Percentiles rank a stretch among this genome's conserved stretches.
Conservation (phyloP, 805 yeast species). For the Alloascoidea hylecoeti region DNA sequence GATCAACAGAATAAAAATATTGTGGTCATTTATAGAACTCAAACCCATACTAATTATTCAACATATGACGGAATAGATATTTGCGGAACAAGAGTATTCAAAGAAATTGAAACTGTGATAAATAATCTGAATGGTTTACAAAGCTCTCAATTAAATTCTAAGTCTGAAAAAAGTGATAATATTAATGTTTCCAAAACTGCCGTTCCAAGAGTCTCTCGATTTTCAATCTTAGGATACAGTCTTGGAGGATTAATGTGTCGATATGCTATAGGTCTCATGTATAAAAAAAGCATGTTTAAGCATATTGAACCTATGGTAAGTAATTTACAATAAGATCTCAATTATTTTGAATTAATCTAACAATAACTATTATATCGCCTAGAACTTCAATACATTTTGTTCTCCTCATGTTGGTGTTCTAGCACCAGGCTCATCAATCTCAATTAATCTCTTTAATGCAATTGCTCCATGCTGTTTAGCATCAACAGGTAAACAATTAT, state of each 20-base stretch:
- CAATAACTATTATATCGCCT: not conserved
- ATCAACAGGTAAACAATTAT: slow-evolving; percentile 62
- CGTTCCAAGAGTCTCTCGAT: slow-evolving; percentile 42
- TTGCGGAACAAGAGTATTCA: slow-evolving; percentile 63
- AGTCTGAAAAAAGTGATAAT: slow-evolving; percentile 1
- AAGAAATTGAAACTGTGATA: slow-evolving; percentile 40
- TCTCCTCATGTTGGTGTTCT: slow-evolving; percentile 59
- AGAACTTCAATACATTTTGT: slow-evolving; percentile 43
- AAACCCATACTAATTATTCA: slow-evolving; percentile 53
- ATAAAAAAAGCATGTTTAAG: slow-evolving; percentile 36
- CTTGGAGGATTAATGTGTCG: slow-evolving; percentile 79
- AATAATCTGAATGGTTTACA: slow-evolving; percentile 6
- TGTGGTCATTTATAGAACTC: slow-evolving; percentile 34
- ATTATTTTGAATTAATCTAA: not conserved
- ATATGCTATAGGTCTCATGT: slow-evolving; percentile 63
- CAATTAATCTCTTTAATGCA: slow-evolving; percentile 42
- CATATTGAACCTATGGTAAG: slow-evolving; percentile 33
- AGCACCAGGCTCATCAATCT: slow-evolving; percentile 39
- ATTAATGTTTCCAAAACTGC: slow-evolving; percentile 27
- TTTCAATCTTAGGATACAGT: slow-evolving; percentile 79
- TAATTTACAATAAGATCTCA: slow-evolving; percentile 8
- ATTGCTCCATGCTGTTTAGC: slow-evolving; percentile 56
- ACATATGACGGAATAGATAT: slow-evolving; percentile 84
- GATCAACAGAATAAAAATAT: slow-evolving; percentile 11
- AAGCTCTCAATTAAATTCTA: not conserved